These are phyloP conservation scores for Cryptomeria japonica DNA, from an alignment of 75 land plant genomes.

Conservation along the genomic window DNA sequence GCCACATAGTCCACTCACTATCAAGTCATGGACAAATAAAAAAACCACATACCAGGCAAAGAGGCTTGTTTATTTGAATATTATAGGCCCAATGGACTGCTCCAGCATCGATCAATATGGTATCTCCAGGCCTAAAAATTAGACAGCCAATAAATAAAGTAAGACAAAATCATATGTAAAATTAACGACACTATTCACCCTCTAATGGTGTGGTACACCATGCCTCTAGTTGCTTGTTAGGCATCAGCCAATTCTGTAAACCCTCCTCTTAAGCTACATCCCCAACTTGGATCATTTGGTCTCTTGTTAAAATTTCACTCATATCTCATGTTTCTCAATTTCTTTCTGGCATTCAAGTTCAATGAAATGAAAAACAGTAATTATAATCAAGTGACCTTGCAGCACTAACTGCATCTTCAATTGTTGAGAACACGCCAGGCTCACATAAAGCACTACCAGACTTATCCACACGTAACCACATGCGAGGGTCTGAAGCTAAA, in stretches of 20 bases:
- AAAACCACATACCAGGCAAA: constrained; percentile 76
- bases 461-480: constrained; percentile 81
- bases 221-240: neutral
- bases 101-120: constrained; percentile 82
- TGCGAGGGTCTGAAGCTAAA: constrained; percentile 79
- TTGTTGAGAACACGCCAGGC: constrained; percentile 55
- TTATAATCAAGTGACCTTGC: constrained; percentile 60
- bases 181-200: neutral
- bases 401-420: constrained; percentile 73
- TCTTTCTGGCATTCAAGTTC: neutral
- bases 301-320: neutral
- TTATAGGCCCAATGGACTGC: constrained; percentile 62
- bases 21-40: constrained; percentile 10
- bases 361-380: neutral
- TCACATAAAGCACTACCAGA: constrained; percentile 28
- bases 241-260: neutral
- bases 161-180: neutral
- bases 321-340: neutral
- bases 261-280: neutral
- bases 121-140: constrained; percentile 85
- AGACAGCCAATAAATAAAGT: neutral
- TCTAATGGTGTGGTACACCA: neutral
- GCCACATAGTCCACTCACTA: constrained; percentile 12
- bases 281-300: neutral
- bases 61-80: constrained; percentile 83